phyloP scores from a whole-genome alignment of 2,329 filamentous ascomycete species.

The Monosporascus sp. region DNA sequence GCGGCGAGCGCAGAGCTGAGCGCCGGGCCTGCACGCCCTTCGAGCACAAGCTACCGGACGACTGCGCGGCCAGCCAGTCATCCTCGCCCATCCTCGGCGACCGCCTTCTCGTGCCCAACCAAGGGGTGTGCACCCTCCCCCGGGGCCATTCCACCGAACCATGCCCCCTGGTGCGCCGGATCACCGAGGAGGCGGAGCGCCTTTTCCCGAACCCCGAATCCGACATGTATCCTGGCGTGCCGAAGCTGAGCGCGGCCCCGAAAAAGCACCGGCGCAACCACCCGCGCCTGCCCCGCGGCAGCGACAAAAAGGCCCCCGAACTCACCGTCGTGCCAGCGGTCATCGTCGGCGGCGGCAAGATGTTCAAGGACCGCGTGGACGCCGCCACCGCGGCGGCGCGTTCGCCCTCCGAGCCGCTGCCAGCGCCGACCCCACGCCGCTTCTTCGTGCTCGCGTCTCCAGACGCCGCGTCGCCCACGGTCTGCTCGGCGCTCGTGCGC shows the following conservation, averaged over 20 bases:
- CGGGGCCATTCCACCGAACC: neutral
- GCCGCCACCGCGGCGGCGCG: slow-evolving; percentile 6
- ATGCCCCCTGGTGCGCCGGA: slow-evolving; percentile 7
- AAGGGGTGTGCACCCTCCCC: neutral
- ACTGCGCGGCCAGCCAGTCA: neutral
- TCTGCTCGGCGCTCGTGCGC: slow-evolving; percentile 2
- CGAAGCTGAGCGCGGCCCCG: slow-evolving; percentile 5
- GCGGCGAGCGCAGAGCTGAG: neutral
- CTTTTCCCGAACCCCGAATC: slow-evolving; percentile 6
- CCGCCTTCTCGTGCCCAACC: neutral
- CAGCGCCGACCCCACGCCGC: neutral
- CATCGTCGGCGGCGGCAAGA: neutral
- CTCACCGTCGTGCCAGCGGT: neutral
- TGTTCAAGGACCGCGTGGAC: neutral
- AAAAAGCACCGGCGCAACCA: slow-evolving; percentile 7
- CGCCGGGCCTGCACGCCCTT: neutral
- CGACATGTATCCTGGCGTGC: slow-evolving; percentile 2
- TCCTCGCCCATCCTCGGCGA: neutral
- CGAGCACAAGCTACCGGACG: neutral
- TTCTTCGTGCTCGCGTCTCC: slow-evolving; percentile 1
- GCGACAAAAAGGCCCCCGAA: neutral
- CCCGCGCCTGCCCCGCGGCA: neutral
- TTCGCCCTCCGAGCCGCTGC: slow-evolving; percentile 4
- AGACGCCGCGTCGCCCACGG: neutral
- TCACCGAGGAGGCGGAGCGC: slow-evolving; percentile 8